Percentiles rank a stretch among this genome's conserved stretches.
These are phyloP conservation scores for Linnemannia zychae DNA, from an alignment of 192 early-diverging fungal species.

Conservation along the genomic window DNA sequence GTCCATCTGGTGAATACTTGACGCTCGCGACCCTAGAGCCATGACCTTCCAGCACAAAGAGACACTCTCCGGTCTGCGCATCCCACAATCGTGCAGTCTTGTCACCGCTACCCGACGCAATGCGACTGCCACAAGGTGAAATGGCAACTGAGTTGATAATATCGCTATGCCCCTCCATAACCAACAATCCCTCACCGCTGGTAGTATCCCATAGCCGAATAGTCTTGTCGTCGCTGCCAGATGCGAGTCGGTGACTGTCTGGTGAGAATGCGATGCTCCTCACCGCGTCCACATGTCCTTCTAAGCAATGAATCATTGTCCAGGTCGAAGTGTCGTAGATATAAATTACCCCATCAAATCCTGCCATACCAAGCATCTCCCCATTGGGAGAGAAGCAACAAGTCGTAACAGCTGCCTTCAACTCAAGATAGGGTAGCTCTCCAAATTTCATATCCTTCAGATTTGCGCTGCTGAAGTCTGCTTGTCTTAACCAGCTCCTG, in stretches of 20 bases:
- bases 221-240: background rate
- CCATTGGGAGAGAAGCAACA: background rate
- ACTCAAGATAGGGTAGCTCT: background rate
- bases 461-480: background rate
- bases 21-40: background rate
- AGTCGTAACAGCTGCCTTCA: too few species aligned
- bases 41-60: background rate
- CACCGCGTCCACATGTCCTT: background rate
- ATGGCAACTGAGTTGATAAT: background rate
- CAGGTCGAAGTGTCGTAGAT: background rate
- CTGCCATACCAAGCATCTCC: background rate
- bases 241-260: too few species aligned
- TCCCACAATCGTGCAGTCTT: background rate
- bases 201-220: background rate
- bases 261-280: too few species aligned
- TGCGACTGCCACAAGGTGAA: background rate
- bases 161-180: background rate
- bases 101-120: background rate
- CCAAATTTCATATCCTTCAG: background rate
- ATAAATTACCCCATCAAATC: background rate
- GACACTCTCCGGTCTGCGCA: background rate
- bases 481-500: background rate
- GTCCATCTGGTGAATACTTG: conserved; percentile 11
- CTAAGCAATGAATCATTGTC: background rate
- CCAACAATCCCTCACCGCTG: too few species aligned